phyloP scores from a whole-genome alignment of 2,329 filamentous ascomycete species.

The Xylaria arbuscula region DNA sequence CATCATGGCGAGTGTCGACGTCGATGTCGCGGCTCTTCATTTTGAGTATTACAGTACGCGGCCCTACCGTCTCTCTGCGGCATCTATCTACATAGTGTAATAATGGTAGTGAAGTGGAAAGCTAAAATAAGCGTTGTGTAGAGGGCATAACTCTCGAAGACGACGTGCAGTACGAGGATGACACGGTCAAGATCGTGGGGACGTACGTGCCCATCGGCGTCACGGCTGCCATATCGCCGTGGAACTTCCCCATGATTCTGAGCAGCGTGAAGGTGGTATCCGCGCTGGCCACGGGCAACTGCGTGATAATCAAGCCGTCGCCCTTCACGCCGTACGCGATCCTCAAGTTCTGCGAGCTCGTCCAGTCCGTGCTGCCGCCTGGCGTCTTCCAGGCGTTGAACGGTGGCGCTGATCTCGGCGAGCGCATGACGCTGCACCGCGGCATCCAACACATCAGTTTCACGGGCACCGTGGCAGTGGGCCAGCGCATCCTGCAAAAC shows the following conservation, averaged over 20 bases:
- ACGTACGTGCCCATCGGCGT: conserved; percentile 62
- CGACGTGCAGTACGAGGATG: conserved; percentile 60
- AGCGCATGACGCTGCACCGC: conserved; percentile 63
- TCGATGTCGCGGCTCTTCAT: conserved; percentile 53
- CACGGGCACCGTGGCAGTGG: conserved; percentile 66
- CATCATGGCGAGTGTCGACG: conserved; percentile 54
- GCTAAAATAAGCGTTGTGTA: conserved; percentile 34
- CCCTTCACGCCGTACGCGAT: conserved; percentile 65
- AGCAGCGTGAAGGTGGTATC: conserved; percentile 63
- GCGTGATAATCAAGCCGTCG: conserved; percentile 68
- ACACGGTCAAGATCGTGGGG: conserved; percentile 54
- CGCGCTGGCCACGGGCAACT: conserved; percentile 64
- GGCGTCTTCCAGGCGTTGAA: conserved; percentile 68
- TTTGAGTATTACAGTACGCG: conserved; percentile 53
- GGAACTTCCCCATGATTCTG: conserved; percentile 66
- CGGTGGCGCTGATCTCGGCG: conserved; percentile 65
- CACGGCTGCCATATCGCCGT: conserved; percentile 67
- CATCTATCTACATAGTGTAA: neutral
- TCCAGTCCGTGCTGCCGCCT: conserved; percentile 60
- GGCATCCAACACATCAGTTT: conserved; percentile 68
- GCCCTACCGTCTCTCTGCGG: neutral
- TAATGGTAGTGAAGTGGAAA: neutral
- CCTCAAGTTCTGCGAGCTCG: conserved; percentile 64
- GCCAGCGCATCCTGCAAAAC: conserved; percentile 60
- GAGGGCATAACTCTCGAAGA: conserved; percentile 56